Evolutionary conservation across 371 early-diverging fungal species (phyloP), one percentile per base, ranked within the genome.

Genomic region (Actinomortierella wolfii): DNA sequence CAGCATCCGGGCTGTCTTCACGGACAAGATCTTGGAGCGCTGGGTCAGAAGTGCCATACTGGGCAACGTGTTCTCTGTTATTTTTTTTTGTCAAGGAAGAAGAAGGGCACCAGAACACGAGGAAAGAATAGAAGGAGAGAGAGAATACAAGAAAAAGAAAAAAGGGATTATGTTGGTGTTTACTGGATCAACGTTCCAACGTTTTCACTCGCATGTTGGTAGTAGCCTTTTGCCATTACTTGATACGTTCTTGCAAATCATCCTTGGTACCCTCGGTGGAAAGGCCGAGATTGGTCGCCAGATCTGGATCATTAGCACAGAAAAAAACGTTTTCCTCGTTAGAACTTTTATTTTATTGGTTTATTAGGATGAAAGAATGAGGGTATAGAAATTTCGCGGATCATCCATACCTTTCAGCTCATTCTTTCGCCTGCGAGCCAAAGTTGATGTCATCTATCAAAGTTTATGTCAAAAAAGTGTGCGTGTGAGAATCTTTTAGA

Each of bases 181-280:
- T 34, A 34, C 34, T 20, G 52, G 20, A 53, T 40, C 11, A 26
- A 1, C 14, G 48, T 13, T 23, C 4, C 20, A 25, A 23, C 23
- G 15, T 15, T 11, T 1, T 25, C 48, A 18, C 48, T 20, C 18
- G 20, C 18, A 7, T 48, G 0, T 21, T 24, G 24, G 15, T 26
- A 23, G 23, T 41, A 28, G 34, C 53, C 41, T 53, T 42, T 11
- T 42, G 26, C 15, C 15, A 50, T 14, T 48, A 64, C 70, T 46
- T 69, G 53, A 69, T 69, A 40, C 70, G 54, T 5, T 69, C 70
- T 18, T 46, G 53, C n/a, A 69, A 40, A 18, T 64, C 60, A 23
- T 69, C 64, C 20, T 60, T 59, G 17, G 54, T n/a, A 8, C 70
- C 70, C 21, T 56, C 64, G 17, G 45, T 45, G 8, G 70, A 25